A percentile compares a stretch with the other conserved stretches of the same genome.
Evolutionary conservation across 164 flowering plant species (phyloP).

Genomic region (Umbilicus rupestris): DNA sequence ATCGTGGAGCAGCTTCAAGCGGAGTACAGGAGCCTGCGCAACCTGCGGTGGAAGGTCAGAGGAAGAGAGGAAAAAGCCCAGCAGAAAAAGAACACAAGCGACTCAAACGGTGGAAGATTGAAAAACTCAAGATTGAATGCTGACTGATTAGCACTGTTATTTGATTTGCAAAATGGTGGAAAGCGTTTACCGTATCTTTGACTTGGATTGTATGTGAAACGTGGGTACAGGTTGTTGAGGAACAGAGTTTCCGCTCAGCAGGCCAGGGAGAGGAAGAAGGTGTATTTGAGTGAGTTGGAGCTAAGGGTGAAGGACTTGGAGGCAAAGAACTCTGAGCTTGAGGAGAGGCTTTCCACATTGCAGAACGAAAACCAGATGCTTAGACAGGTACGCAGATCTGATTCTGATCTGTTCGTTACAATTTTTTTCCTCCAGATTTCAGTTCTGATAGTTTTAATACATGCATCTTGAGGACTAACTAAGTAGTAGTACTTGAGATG

Average conservation of each 20-base stretch:
- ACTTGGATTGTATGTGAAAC: conserved; percentile 6
- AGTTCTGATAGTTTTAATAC: background rate
- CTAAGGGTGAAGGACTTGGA: conserved; percentile 72
- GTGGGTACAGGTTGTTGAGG: conserved; percentile 63
- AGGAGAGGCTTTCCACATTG: conserved; percentile 87
- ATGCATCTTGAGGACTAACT: background rate
- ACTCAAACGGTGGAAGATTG: conserved; percentile 49
- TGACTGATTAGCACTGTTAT: background rate
- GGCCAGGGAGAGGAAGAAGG: conserved; percentile 98
- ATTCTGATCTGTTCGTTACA: background rate
- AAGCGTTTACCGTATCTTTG: conserved; percentile 14
- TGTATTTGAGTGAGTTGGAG: conserved; percentile 79
- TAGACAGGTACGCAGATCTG: conserved; percentile 58
- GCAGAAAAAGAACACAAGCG: conserved; percentile 94
- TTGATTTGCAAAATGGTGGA: background rate
- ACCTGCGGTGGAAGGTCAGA: conserved; percentile 36
- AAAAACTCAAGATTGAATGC: conserved; percentile 7
- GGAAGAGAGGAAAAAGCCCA: conserved; percentile 79
- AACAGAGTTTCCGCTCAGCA: conserved; percentile 99
- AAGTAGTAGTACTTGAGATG: background rate
- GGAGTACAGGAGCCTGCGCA: conserved; percentile 49
- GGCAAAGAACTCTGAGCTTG: conserved; percentile 79
- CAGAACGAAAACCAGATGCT: conserved; percentile 99
- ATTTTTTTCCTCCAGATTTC: background rate
- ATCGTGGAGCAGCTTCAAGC: conserved; percentile 32